A percentile compares a stretch with the other conserved stretches of the same genome.
These are phyloP conservation scores for Neurospora tetraspora DNA, from an alignment of 495 filamentous ascomycete species.

Conservation along the genomic window DNA sequence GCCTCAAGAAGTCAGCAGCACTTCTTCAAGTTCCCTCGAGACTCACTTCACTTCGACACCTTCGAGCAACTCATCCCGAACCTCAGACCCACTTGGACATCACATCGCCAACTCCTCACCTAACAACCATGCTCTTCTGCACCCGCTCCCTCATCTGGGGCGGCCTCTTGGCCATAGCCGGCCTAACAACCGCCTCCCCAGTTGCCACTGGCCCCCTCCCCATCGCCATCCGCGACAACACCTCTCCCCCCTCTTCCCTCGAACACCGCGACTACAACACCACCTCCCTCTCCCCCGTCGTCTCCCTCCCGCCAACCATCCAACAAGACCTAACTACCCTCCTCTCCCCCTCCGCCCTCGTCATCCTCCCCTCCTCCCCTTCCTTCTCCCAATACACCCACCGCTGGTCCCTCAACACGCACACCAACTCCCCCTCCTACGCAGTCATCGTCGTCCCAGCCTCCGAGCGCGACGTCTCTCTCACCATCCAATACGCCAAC, in stretches of 20 bases:
- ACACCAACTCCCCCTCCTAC: slow-evolving; percentile 23
- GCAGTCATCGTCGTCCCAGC: slow-evolving; percentile 36
- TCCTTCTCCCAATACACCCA: background rate
- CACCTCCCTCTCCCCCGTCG: background rate
- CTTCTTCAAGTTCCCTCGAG: background rate
- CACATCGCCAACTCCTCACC: background rate
- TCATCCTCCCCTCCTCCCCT: slow-evolving; percentile 1
- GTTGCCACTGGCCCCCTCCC: background rate
- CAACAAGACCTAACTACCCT: background rate
- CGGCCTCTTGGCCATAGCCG: background rate
- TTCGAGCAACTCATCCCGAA: background rate
- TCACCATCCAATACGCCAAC: slow-evolving; percentile 39
- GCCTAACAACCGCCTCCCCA: background rate
- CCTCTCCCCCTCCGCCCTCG: background rate
- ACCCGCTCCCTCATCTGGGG: background rate
- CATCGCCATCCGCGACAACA: background rate
- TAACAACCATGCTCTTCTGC: background rate
- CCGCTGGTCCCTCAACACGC: slow-evolving; percentile 4
- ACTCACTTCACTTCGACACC: background rate
- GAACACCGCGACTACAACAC: background rate
- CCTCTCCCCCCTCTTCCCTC: background rate
- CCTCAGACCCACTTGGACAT: background rate
- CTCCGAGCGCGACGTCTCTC: slow-evolving; percentile 41
- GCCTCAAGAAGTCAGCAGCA: background rate
- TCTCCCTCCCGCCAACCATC: background rate